phyloP scores from a whole-genome alignment of 1,139 yeast species.

The Geotrichum carabidarum region DNA sequence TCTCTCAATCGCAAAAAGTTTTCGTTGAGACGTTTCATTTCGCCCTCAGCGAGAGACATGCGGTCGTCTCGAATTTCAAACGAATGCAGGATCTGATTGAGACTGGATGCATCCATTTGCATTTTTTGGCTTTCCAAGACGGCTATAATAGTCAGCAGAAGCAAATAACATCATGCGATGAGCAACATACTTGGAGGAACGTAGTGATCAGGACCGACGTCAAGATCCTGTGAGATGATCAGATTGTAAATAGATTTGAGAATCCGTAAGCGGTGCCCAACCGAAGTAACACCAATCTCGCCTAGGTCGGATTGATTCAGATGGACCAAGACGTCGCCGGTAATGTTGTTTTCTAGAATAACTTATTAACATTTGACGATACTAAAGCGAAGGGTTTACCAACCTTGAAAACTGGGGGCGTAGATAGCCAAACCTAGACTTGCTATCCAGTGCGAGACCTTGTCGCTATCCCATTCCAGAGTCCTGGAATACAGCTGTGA shows the following conservation, averaged over 20 bases:
- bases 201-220: conserved; percentile 33
- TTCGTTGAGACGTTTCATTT: conserved; percentile 36
- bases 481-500: conserved; percentile 12
- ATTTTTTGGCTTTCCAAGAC: conserved; percentile 8
- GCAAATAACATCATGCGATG: background rate
- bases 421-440: conserved; percentile 31
- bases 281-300: conserved; percentile 40
- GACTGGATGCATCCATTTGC: background rate
- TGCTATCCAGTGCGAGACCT: conserved; percentile 31
- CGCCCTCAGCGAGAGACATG: conserved; percentile 35
- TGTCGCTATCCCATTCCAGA: conserved; percentile 31
- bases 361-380: background rate
- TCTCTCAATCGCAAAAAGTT: conserved; percentile 37
- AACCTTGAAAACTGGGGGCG: conserved; percentile 25
- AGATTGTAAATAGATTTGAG: conserved; percentile 38
- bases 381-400: background rate
- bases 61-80: conserved; percentile 38
- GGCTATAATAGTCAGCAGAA: background rate
- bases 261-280: conserved; percentile 42
- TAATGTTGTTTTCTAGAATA: conserved; percentile 34
- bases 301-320: conserved; percentile 39
- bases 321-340: conserved; percentile 41
- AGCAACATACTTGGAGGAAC: conserved; percentile 27
- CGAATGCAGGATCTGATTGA: conserved; percentile 8
- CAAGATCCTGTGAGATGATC: conserved; percentile 30